Base-by-base conservation (phyloP, 2,329 filamentous ascomycete species). In the Cercospora sp. region DNA sequence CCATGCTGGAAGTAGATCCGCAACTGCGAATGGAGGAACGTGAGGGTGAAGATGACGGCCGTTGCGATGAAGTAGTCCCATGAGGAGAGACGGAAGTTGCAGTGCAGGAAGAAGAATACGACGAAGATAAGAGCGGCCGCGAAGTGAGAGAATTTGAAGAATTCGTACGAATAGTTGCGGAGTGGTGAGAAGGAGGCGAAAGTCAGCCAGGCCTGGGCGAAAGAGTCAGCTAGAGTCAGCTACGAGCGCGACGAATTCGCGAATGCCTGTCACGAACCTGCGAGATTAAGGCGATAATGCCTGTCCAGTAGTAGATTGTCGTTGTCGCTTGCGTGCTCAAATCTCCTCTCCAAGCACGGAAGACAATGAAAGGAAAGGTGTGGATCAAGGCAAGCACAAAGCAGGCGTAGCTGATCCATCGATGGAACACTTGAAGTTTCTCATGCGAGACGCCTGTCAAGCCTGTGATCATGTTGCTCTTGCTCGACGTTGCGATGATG, bases 101-200 rank as follows among this genome's bases (percentile, higher is more conserved):
- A 88, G 76, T 89, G 87, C 62, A 87, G 80, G 77, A 89, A 89
- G 76, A 89, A 85, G 73, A 87, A 86, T 8, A 88, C 61, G 18
- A 88, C 78, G 71, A 89, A 89, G 1, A 87, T 71, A 3, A 85
- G 70, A 0, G 83, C 86, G 3, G 82, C 82, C 21, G 86, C 66
- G 68, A 85, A 82, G 72, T 89, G 87, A 0, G 84, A 83, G 3
- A 80, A 81, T 71, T 89, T 89, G 83, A 89, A 89, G 73, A 87
- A 85, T 70, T 89, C 87, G 74, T 89, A 89, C 70, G 79, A 84
- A 0, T 83, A 80, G 63, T 85, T 84, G 4, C 86, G 86, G 53
- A 88, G 81, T 18, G 77, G 80, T 16, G 81, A 80, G 32, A 85
- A 75, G 0, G 86, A 88, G 73, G 85, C 81, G 58, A 88, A 80